Evolutionary conservation across 2,329 filamentous ascomycete species (phyloP).

Genomic region (Nigrospora sphaerica): DNA sequence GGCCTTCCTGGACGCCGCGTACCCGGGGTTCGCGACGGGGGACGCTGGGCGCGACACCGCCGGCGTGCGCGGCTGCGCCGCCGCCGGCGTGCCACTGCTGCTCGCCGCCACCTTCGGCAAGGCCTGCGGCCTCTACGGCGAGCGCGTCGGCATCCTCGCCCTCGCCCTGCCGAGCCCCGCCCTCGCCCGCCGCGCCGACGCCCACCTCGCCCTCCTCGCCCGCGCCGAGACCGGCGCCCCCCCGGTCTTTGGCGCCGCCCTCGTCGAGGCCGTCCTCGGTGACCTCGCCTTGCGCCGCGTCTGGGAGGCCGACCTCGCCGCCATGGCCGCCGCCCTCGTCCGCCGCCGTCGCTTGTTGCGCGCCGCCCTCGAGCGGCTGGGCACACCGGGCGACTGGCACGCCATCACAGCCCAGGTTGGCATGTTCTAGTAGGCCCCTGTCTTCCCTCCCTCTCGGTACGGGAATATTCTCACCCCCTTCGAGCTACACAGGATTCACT

Average conservation of each 20-base stretch:
- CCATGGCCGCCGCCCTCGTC: not conserved
- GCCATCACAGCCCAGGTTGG: not conserved
- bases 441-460: not conserved
- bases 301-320: not conserved
- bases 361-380: not conserved
- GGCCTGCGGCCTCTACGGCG: not conserved
- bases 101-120: not conserved
- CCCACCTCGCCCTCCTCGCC: not conserved
- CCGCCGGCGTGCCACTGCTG: not conserved
- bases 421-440: not conserved
- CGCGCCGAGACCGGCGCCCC: not conserved
- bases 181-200: not conserved
- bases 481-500: not conserved
- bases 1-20: not conserved
- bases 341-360: not conserved
- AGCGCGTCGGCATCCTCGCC: not conserved
- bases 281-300: not conserved
- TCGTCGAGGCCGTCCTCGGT: not conserved
- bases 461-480: not conserved
- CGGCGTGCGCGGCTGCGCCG: not conserved
- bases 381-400: not conserved
- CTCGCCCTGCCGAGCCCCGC: not conserved
- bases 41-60: not conserved
- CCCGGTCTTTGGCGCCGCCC: not conserved
- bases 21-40: not conserved